Percentiles rank a stretch among this genome's conserved stretches.
Conservation (phyloP, 768 basidiomycete genomes). For the Solioccasus polychromus region DNA sequence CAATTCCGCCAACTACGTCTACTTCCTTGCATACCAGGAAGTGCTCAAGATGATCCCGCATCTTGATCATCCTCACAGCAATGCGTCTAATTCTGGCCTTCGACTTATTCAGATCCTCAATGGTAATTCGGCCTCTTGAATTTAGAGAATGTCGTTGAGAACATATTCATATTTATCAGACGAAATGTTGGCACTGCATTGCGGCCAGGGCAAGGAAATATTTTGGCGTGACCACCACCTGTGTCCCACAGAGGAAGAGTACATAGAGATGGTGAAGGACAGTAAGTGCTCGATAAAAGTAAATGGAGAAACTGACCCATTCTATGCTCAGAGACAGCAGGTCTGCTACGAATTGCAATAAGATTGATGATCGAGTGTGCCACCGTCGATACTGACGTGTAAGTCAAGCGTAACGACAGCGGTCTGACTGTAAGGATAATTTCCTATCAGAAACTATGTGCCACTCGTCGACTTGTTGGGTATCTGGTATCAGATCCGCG, state of each 20-base stretch:
- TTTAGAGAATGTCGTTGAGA: background rate
- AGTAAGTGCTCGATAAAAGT: conserved; percentile 51
- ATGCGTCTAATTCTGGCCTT: conserved; percentile 23
- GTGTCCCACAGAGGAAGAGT: conserved; percentile 94
- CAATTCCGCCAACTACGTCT: conserved; percentile 95
- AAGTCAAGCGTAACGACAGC: conserved; percentile 19
- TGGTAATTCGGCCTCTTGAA: conserved; percentile 39
- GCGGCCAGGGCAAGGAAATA: conserved; percentile 91
- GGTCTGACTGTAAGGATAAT: background rate
- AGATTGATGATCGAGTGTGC: conserved; percentile 94
- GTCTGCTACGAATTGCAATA: conserved; percentile 84
- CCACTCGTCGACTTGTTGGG: conserved; percentile 59
- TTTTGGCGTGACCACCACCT: conserved; percentile 88
- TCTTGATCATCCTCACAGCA: background rate
- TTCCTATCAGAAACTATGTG: conserved; percentile 44
- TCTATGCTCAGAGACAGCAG: conserved; percentile 76
- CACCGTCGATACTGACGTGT: conserved; percentile 58
- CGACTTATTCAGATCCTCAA: conserved; percentile 74
- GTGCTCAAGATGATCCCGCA: conserved; percentile 45
- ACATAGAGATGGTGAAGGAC: conserved; percentile 92
- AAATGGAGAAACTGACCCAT: background rate
- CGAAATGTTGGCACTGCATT: conserved; percentile 81
- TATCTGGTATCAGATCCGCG: conserved; percentile 57
- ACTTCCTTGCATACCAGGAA: conserved; percentile 90
- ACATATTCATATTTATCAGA: conserved; percentile 22